Conservation (phyloP, 1,284 basidiomycete species). For the Apiotrichum montevideense region DNA sequence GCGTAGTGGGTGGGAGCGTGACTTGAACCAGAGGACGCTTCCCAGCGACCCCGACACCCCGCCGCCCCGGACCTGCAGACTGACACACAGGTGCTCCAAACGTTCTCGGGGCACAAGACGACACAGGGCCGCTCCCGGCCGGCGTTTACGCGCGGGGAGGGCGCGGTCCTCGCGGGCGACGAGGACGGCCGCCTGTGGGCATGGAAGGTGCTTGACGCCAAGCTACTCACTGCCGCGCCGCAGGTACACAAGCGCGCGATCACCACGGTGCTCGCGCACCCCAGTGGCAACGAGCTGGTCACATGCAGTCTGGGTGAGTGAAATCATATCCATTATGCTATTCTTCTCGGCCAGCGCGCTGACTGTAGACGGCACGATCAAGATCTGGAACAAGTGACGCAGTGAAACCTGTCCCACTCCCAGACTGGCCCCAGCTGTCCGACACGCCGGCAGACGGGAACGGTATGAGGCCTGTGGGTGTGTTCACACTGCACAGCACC, state of each 20-base stretch:
- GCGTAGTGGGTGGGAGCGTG: not conserved
- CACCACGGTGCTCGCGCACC: constrained; percentile 35
- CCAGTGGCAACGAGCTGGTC: constrained; percentile 71
- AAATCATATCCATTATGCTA: no score
- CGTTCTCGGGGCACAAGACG: constrained; percentile 64
- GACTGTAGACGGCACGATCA: constrained; percentile 34
- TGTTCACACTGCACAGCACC: no score
- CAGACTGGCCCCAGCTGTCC: not conserved
- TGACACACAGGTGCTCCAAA: constrained; percentile 58
- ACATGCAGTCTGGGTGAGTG: constrained; percentile 67
- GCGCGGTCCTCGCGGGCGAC: constrained; percentile 76
- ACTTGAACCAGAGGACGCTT: no score
- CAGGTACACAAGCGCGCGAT: constrained; percentile 75
- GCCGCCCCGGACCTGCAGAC: not conserved
- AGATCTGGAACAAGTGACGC: constrained; percentile 26
- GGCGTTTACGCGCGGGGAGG: constrained; percentile 78
- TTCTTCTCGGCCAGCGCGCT: not conserved
- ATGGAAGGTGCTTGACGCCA: constrained; percentile 84
- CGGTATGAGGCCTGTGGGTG: no score
- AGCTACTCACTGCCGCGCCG: constrained; percentile 60
- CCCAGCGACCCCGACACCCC: no score
- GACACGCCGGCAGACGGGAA: not conserved
- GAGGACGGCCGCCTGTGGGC: constrained; percentile 80
- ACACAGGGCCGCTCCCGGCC: constrained; percentile 66
- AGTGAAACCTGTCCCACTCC: not conserved